A percentile compares a stretch with the other conserved stretches of the same genome.
phyloP scores from a whole-genome alignment of 2,329 filamentous ascomycete species.

The Epichloe festucae region DNA sequence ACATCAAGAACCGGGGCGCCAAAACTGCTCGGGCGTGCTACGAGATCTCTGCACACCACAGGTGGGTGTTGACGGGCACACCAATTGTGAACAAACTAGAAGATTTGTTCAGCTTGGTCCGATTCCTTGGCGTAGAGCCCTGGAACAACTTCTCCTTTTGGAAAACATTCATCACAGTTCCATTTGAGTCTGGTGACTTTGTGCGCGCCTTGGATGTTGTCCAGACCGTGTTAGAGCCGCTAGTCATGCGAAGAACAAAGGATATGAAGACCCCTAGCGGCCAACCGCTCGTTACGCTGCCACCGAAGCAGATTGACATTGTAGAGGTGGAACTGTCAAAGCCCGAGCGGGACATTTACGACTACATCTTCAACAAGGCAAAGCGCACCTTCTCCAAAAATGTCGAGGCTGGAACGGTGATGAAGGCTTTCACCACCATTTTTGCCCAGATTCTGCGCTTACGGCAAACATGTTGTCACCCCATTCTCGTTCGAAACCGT shows the following conservation, averaged over 20 bases:
- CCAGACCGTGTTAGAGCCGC: constrained; percentile 86
- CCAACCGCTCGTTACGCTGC: constrained; percentile 60
- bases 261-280: constrained; percentile 95
- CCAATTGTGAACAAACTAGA: constrained; percentile 94
- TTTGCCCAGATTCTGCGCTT: constrained; percentile 93
- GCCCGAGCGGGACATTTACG: constrained; percentile 80
- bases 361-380: constrained; percentile 73
- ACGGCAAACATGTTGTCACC: constrained; percentile 89
- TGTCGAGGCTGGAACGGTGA: constrained; percentile 77
- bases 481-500: constrained; percentile 74
- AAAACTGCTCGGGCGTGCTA: constrained; percentile 96
- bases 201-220: constrained; percentile 90
- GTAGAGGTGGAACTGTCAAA: constrained; percentile 77
- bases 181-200: constrained; percentile 92
- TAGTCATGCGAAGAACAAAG: constrained; percentile 92
- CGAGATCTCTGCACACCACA: constrained; percentile 69
- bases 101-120: constrained; percentile 84
- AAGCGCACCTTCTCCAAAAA: constrained; percentile 78
- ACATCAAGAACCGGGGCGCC: constrained; percentile 79
- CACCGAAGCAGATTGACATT: constrained; percentile 69
- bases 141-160: constrained; percentile 99
- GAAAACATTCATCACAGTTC: constrained; percentile 96
- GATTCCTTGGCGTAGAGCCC: constrained; percentile 86
- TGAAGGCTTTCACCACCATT: constrained; percentile 94
- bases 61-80: constrained; percentile 90